Percentiles rank a stretch among this genome's conserved stretches.
phyloP scores from a whole-genome alignment of 305 asterid genomes.

The Fraxinus xanthoxyloides region DNA sequence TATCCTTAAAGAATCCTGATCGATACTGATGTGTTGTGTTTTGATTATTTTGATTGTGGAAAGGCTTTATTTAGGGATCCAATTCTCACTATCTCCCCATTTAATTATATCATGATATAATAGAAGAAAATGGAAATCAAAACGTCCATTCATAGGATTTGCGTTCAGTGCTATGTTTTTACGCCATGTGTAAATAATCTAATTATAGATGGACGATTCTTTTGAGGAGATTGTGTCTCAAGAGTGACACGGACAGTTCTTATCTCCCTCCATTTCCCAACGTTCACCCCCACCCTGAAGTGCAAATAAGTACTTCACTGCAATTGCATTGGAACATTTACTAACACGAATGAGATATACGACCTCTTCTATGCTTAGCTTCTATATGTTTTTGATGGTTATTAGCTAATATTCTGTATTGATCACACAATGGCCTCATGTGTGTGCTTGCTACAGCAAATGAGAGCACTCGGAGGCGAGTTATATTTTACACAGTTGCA shows the following conservation, averaged over 20 bases:
- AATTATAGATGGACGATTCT: neutral
- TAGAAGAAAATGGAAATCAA: neutral
- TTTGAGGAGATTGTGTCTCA: neutral
- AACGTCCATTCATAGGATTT: neutral
- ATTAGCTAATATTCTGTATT: neutral
- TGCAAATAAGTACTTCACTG: neutral
- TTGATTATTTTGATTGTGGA: neutral
- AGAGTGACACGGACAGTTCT: neutral
- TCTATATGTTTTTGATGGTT: neutral
- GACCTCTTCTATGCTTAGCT: neutral
- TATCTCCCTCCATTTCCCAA: neutral
- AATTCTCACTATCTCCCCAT: neutral
- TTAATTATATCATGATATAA: neutral
- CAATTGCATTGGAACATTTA: neutral
- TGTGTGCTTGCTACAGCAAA: conserved; percentile 56
- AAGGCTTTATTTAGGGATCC: neutral
- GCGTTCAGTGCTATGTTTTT: neutral
- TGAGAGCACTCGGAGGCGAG: conserved; percentile 84
- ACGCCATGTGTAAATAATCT: neutral
- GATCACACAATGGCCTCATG: neutral
- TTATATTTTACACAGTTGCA: conserved; percentile 75
- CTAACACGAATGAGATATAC: neutral
- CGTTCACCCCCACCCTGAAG: neutral
- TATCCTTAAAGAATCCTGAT: neutral
- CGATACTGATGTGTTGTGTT: neutral